These are phyloP conservation scores for Lithohypha guttulata DNA, from an alignment of 2,329 filamentous ascomycete genomes.

Conservation along the genomic window DNA sequence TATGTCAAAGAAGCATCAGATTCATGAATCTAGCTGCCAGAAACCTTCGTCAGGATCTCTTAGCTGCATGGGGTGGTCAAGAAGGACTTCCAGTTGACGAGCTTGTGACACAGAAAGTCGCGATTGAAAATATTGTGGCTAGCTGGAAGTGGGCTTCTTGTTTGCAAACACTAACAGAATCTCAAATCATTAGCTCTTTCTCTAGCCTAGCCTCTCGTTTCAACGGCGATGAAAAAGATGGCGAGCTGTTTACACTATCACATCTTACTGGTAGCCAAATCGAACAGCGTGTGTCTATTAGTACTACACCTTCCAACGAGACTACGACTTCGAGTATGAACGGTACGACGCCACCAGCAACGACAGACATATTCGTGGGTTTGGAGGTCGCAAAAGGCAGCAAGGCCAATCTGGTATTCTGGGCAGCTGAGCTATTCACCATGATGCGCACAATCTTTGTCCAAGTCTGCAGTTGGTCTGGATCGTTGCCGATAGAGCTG, in stretches of 20 bases:
- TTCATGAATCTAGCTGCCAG: conserved; percentile 75
- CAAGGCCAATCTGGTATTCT: conserved; percentile 3
- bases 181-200: conserved; percentile 5
- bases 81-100: conserved; percentile 28
- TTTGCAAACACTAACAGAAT: conserved; percentile 30
- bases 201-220: not conserved
- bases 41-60: conserved; percentile 67
- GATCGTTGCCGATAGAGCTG: not conserved
- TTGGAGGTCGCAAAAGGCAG: conserved; percentile 5
- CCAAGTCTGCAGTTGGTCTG: not conserved
- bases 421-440: conserved; percentile 4
- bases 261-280: conserved; percentile 1
- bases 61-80: conserved; percentile 43
- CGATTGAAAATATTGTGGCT: conserved; percentile 37
- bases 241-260: not conserved
- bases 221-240: not conserved
- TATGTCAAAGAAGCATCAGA: conserved; percentile 69
- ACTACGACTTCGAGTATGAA: not conserved
- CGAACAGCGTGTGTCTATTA: not conserved
- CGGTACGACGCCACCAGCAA: not conserved
- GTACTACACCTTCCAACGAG: not conserved
- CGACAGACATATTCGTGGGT: not conserved
- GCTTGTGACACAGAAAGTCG: conserved; percentile 23
- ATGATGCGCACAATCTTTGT: conserved; percentile 2
- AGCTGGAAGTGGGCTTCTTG: conserved; percentile 37